Evolutionary conservation across 176 grass and related monocot genomes (phyloP), one percentile per base, ranked within the genome.

Genomic region (Luzula sylvatica): DNA sequence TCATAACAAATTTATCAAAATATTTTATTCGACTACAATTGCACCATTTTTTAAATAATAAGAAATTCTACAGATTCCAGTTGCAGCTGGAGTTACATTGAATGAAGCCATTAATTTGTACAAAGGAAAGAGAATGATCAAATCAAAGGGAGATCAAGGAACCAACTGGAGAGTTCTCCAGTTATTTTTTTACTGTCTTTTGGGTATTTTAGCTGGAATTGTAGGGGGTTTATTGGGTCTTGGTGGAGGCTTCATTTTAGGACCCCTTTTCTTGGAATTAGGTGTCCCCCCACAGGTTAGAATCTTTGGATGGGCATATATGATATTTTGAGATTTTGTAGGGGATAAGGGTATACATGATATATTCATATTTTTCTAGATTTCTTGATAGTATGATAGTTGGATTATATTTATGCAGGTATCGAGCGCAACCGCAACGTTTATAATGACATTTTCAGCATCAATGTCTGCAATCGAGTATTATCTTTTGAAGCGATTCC

Each of bases 361-460:
- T n/a, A n/a, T n/a, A 9, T 47, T 62, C 14, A 26, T 4, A 7
- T 13, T n/a, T n/a, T n/a, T n/a, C n/a, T n/a, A n/a, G n/a, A n/a
- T n/a, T n/a, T n/a, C n/a, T n/a, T n/a, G n/a, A n/a, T n/a, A 35
- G 5, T 35, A 35, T 35, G 30, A 35, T 35, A 9, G 30, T 35
- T 35, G 9, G 5, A 9, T 7, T 39, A 24, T 62, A 40, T 29
- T 16, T 25, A 3, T 41, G 42, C 52, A 87, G 87, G 87, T 87
- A 19, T 73, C 82, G 18, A 94, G 87, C 65, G 87, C 79, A 6
- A 95, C 79, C 11, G 66, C 88, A 12, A 95, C 83, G 23, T 95
- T 95, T 68, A 69, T 77, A 3, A 95, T 95, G 83, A 88, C 76
- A 63, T 95, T 95, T 69, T 95, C 89, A 7, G 83, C 80, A 11